Conservation (phyloP, 2,329 filamentous ascomycete genomes). For the Colletotrichum somersetense region DNA sequence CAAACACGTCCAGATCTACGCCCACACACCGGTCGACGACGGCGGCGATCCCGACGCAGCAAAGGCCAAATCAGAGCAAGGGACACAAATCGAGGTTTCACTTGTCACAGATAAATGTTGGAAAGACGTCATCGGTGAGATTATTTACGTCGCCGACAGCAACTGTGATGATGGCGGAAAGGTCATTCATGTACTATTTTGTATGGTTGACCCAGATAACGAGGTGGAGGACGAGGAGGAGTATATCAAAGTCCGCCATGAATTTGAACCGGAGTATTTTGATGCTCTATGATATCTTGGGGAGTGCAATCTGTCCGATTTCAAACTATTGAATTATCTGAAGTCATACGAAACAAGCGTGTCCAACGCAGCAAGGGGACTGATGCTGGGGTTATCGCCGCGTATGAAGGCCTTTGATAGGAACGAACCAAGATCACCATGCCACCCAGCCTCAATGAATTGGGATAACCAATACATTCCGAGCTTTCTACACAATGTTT, state of each 20-base stretch:
- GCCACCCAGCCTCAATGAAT: not conserved
- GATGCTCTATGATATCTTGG: not conserved
- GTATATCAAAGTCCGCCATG: not conserved
- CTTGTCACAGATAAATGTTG: not conserved
- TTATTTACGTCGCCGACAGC: not conserved
- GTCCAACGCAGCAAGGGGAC: not conserved
- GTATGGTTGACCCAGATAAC: not conserved
- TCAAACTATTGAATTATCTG: not conserved
- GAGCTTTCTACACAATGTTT: not conserved
- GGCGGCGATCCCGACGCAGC: no score
- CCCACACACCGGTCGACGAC: not conserved
- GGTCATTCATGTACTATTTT: not conserved
- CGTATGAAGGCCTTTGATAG: no score
- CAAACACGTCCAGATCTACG: not conserved
- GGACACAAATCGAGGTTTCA: not conserved
- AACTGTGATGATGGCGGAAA: slow-evolving; percentile 2
- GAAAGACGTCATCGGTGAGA: slow-evolving; percentile 1
- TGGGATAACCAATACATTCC: no score
- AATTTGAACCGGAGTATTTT: not conserved
- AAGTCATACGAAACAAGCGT: not conserved
- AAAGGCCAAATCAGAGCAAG: no score
- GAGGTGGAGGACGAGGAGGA: slow-evolving; percentile 5
- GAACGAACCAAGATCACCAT: not conserved
- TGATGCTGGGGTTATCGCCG: not conserved
- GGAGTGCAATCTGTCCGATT: not conserved